phyloP scores from a whole-genome alignment of 768 basidiomycete species.

The Pleurotus ostreatus region DNA sequence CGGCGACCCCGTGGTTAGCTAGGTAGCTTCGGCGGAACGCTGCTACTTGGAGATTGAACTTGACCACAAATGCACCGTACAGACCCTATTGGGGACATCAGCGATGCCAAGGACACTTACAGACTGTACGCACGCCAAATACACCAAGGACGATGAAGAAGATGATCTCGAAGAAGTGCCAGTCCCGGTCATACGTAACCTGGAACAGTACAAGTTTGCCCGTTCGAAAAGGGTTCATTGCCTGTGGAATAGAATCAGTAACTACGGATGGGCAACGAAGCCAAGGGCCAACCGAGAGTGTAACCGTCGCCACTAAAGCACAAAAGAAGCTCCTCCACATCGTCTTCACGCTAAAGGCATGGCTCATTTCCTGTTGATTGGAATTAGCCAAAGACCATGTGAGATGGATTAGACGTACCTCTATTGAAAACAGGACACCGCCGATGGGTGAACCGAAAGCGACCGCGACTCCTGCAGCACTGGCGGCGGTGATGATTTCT shows the following conservation, averaged over 20 bases:
- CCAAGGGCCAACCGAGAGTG: conserved; percentile 70
- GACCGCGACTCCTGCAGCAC: conserved; percentile 96
- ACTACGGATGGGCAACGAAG: conserved; percentile 11
- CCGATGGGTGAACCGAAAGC: conserved; percentile 99
- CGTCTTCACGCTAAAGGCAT: conserved; percentile 93
- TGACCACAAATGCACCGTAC: conserved; percentile 95
- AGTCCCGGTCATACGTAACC: conserved; percentile 94
- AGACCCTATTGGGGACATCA: conserved; percentile 76
- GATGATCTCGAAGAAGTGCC: conserved; percentile 99
- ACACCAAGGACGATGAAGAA: conserved; percentile 94
- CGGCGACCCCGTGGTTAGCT: conserved; percentile 76
- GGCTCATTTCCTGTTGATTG: conserved; percentile 87
- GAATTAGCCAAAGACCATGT: conserved; percentile 5
- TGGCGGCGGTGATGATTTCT: conserved; percentile 91
- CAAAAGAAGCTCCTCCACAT: conserved; percentile 99
- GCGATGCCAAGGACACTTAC: background rate
- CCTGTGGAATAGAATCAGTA: conserved; percentile 40
- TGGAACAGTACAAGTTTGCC: conserved; percentile 98
- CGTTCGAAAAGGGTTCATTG: conserved; percentile 97
- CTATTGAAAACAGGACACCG: conserved; percentile 95
- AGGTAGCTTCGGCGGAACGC: conserved; percentile 93
- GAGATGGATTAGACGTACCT: conserved; percentile 43
- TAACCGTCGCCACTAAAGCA: conserved; percentile 94
- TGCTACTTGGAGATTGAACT: conserved; percentile 93
- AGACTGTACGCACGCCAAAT: conserved; percentile 69